phyloP scores from a whole-genome alignment of 805 yeast genomes.

The Ogataea naganishii region DNA sequence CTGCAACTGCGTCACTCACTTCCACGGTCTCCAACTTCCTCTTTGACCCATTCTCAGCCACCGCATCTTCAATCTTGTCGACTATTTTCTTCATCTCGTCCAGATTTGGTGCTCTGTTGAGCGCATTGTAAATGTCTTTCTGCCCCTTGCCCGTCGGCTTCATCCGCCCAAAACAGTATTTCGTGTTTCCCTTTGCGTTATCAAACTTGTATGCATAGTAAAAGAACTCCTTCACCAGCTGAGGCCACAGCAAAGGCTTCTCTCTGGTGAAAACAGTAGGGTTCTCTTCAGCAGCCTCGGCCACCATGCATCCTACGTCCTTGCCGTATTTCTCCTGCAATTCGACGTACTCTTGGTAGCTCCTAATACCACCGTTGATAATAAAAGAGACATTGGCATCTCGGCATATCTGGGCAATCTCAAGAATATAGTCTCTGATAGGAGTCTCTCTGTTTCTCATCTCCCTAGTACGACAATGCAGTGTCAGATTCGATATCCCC shows the following conservation, averaged over 20 bases:
- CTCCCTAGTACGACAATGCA: constrained; percentile 82
- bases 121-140: constrained; percentile 41
- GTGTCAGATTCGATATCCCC: constrained; percentile 78
- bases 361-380: constrained; percentile 70
- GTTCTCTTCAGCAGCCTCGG: constrained; percentile 81
- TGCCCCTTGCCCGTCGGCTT: constrained; percentile 39
- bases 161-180: constrained; percentile 71
- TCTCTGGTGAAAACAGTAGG: constrained; percentile 60
- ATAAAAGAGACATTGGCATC: constrained; percentile 60
- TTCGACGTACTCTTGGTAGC: constrained; percentile 41
- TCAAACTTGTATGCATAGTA: constrained; percentile 44
- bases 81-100: constrained; percentile 33
- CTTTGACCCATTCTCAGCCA: too few relatives aligned
- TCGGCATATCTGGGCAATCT: constrained; percentile 53
- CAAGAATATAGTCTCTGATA: constrained; percentile 56
- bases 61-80: constrained; percentile 12
- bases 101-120: constrained; percentile 47
- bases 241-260: constrained; percentile 44
- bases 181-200: constrained; percentile 65
- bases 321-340: constrained; percentile 46
- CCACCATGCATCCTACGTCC: constrained; percentile 88
- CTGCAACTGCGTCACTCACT: too few relatives aligned
- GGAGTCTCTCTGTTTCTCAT: constrained; percentile 89
- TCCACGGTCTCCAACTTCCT: too few relatives aligned
- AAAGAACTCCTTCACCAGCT: constrained; percentile 47